phyloP scores from a whole-genome alignment of 768 basidiomycete species.

The Gymnopilus junonius region DNA sequence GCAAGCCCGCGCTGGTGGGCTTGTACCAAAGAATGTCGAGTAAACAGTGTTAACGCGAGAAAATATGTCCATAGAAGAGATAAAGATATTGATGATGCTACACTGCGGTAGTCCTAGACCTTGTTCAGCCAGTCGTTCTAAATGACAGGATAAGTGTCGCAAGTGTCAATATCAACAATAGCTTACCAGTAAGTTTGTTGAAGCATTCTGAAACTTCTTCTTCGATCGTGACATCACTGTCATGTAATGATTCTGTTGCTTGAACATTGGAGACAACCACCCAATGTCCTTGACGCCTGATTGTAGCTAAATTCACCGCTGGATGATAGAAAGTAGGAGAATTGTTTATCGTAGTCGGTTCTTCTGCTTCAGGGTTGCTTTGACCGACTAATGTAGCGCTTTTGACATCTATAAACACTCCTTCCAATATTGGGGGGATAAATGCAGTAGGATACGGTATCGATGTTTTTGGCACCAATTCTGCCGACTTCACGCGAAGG shows the following conservation, averaged over 20 bases:
- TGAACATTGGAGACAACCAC: slow-evolving; percentile 67
- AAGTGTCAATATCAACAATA: neutral
- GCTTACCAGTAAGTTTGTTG: slow-evolving; percentile 59
- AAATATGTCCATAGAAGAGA: slow-evolving; percentile 86
- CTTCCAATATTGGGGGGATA: slow-evolving; percentile 60
- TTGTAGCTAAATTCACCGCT: slow-evolving; percentile 12
- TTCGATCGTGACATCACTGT: slow-evolving; percentile 51
- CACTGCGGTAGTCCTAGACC: slow-evolving; percentile 60
- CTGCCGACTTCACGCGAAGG: slow-evolving; percentile 75
- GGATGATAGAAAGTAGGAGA: slow-evolving; percentile 4
- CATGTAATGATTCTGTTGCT: slow-evolving; percentile 12
- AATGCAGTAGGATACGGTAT: slow-evolving; percentile 19
- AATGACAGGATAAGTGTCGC: neutral
- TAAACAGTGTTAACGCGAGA: slow-evolving; percentile 79
- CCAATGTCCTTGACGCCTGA: slow-evolving; percentile 60
- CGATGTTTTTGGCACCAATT: slow-evolving; percentile 57
- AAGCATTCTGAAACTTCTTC: slow-evolving; percentile 80
- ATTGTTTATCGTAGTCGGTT: neutral
- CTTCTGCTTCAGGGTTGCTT: neutral
- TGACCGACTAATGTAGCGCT: slow-evolving; percentile 19
- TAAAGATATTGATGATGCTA: slow-evolving; percentile 79
- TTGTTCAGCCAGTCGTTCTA: slow-evolving; percentile 58
- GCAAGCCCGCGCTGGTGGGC: slow-evolving; percentile 95
- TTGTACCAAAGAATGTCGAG: slow-evolving; percentile 80
- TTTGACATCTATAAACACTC: slow-evolving; percentile 35